A percentile compares a stretch with the other conserved stretches of the same genome.
Conservation (phyloP, 768 basidiomycete species). For the Chalciporus chontae region DNA sequence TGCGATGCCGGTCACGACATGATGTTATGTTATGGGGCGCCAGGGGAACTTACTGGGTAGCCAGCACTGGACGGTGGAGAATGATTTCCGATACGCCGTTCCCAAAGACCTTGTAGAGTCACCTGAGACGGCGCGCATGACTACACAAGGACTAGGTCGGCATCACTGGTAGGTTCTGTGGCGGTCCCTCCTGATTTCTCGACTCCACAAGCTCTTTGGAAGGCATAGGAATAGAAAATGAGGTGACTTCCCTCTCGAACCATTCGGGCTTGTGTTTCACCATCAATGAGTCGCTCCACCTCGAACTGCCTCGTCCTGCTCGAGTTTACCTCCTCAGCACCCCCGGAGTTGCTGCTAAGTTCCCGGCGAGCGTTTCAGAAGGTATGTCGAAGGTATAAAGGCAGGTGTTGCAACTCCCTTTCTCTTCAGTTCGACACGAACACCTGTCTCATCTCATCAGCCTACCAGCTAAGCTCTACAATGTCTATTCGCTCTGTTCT, state of each 20-base stretch:
- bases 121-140: background rate
- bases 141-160: background rate
- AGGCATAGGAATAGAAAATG: background rate
- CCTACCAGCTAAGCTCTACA: background rate
- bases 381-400: constrained; percentile 15
- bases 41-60: background rate
- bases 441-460: background rate
- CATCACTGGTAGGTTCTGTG: background rate
- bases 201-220: background rate
- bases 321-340: background rate
- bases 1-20: background rate
- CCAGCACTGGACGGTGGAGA: background rate
- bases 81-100: background rate
- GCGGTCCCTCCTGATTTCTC: background rate
- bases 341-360: background rate
- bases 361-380: background rate
- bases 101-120: background rate
- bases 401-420: background rate
- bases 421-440: background rate
- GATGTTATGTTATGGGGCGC: background rate
- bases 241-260: background rate
- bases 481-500: constrained; percentile 23
- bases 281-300: background rate
- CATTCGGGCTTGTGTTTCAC: background rate
- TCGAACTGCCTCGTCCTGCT: background rate